Evolutionary conservation across 352 stramenopile species (phyloP).

Genomic region (Phytophthora aleatoria): DNA sequence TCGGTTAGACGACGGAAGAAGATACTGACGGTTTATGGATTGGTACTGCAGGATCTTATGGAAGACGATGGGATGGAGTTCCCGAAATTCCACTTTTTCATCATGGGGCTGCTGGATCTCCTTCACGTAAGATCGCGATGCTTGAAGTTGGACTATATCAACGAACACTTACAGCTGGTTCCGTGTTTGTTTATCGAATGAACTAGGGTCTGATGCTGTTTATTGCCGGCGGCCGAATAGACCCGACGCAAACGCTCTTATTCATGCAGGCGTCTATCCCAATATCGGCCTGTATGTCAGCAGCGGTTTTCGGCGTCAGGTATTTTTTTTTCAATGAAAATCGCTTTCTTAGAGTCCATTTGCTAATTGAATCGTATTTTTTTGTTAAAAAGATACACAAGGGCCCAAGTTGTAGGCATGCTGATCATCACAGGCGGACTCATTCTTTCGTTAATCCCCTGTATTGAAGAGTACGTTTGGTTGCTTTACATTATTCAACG

Average conservation of each 20-base stretch:
- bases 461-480: slow-evolving; percentile 76
- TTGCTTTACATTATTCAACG: background rate
- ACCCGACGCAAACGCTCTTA: slow-evolving; percentile 83
- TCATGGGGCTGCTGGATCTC: slow-evolving; percentile 86
- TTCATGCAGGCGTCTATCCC: slow-evolving; percentile 88
- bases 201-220: slow-evolving; percentile 82
- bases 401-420: slow-evolving; percentile 74
- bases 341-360: background rate
- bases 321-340: slow-evolving; percentile 15
- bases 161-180: slow-evolving; percentile 2
- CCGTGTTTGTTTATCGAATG: slow-evolving; percentile 3
- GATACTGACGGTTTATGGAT: slow-evolving; percentile 3
- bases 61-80: slow-evolving; percentile 88
- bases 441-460: slow-evolving; percentile 75
- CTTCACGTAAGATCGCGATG: slow-evolving; percentile 56
- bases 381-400: slow-evolving; percentile 59
- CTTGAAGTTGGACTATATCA: background rate
- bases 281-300: slow-evolving; percentile 65
- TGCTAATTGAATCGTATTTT: slow-evolving; percentile 1
- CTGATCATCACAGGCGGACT: slow-evolving; percentile 68
- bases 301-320: slow-evolving; percentile 58
- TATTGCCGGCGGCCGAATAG: slow-evolving; percentile 79
- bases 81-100: slow-evolving; percentile 86
- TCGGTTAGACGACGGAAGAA: background rate
- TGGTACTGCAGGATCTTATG: slow-evolving; percentile 68